phyloP scores from a whole-genome alignment of 2,329 filamentous ascomycete genomes.

The Westerdykella sp. region DNA sequence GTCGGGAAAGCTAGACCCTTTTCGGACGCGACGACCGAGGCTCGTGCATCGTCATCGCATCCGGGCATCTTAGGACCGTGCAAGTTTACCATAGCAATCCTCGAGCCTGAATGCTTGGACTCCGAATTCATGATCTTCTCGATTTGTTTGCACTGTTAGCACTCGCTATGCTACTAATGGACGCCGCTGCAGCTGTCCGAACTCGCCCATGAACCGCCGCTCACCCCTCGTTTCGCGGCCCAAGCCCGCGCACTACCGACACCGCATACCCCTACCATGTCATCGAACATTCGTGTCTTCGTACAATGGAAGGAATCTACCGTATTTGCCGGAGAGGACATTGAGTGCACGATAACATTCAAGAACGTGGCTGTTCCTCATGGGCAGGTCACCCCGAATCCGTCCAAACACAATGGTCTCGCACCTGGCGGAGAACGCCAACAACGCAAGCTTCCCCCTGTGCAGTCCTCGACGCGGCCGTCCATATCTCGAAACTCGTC shows the following conservation, averaged over 20 bases:
- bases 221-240: conserved; percentile 16
- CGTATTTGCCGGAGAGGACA: conserved; percentile 92
- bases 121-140: not conserved
- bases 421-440: conserved; percentile 27
- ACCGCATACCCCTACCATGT: conserved; percentile 28
- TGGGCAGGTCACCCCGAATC: conserved; percentile 24
- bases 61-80: not conserved
- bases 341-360: conserved; percentile 94
- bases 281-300: conserved; percentile 80
- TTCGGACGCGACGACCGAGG: not conserved
- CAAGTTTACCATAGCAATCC: not conserved
- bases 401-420: conserved; percentile 32
- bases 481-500: conserved; percentile 35
- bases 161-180: not conserved
- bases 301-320: conserved; percentile 91
- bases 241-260: conserved; percentile 11
- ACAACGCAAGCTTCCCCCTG: conserved; percentile 35
- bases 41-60: not conserved
- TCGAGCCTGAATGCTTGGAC: not conserved
- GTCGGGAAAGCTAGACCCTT: not conserved
- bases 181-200: conserved; percentile 6
- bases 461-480: conserved; percentile 32
- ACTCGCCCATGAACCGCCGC: conserved; percentile 28
- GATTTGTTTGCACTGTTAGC: not conserved
- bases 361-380: conserved; percentile 66